These are phyloP conservation scores for Ammopiptanthus mongolicus DNA, from an alignment of 306 rosid genomes.

Conservation along the genomic window DNA sequence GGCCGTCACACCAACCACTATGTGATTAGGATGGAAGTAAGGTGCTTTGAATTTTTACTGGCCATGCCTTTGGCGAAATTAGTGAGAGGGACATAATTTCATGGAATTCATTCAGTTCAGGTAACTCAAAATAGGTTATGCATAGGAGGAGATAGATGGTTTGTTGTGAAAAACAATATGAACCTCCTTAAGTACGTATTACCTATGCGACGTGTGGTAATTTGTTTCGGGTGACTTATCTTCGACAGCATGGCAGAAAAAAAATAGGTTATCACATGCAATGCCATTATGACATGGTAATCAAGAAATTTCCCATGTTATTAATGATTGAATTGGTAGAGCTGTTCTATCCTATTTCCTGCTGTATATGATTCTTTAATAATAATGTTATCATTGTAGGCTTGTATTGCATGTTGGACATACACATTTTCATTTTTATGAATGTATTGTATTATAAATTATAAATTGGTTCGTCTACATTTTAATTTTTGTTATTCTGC, in stretches of 20 bases:
- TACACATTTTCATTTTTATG: neutral
- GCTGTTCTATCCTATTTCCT: neutral
- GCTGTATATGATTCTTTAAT: slow-evolving; percentile 3
- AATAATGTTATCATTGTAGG: neutral
- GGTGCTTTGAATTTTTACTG: too few species aligned
- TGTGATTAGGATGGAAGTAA: too few species aligned
- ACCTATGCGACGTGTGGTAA: neutral
- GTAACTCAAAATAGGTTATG: too few species aligned
- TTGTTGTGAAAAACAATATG: neutral
- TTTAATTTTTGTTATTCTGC: neutral
- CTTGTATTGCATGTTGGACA: neutral
- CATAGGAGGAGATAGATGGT: neutral
- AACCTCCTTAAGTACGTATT: too few species aligned
- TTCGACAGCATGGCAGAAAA: too few species aligned
- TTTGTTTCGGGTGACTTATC: neutral
- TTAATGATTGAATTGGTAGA: neutral
- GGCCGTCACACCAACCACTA: neutral
- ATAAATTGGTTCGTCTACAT: neutral
- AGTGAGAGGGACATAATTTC: too few species aligned
- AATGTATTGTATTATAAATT: neutral
- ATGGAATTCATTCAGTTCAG: neutral
- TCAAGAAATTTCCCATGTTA: neutral
- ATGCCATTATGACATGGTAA: neutral
- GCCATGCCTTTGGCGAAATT: too few species aligned
- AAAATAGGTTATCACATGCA: too few species aligned